phyloP scores from a whole-genome alignment of 140 eudicot species.

The Senecio squalidus region DNA sequence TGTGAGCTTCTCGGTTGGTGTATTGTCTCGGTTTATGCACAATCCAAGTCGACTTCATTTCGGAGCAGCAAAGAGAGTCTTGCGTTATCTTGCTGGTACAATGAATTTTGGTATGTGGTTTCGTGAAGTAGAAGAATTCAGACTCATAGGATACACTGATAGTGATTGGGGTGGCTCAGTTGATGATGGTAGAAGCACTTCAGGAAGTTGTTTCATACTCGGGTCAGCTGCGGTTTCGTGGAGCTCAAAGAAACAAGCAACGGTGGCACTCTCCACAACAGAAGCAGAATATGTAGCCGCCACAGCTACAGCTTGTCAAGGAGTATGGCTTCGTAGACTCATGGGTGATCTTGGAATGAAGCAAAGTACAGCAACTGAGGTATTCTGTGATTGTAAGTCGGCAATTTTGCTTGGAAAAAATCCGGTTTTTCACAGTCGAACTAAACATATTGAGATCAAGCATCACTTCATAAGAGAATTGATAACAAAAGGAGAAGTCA shows the following conservation, averaged over 20 bases:
- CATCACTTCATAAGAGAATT: not conserved
- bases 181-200: not conserved
- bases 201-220: not conserved
- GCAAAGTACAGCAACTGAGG: not conserved
- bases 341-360: not conserved
- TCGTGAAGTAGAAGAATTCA: not conserved
- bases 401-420: not conserved
- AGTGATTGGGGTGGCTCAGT: not conserved
- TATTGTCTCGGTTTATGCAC: not conserved
- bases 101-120: not conserved
- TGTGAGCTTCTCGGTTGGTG: not conserved
- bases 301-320: not conserved
- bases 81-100: not conserved
- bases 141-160: not conserved
- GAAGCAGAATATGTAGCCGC: not conserved
- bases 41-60: not conserved
- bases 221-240: not conserved
- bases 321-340: not conserved
- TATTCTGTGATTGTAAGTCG: not conserved
- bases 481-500: not conserved
- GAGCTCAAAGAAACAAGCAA: not conserved
- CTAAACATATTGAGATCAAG: not conserved
- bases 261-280: not conserved
- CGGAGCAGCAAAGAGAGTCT: not conserved
- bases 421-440: not conserved